These are phyloP conservation scores for Penicillium sclerotiorum DNA, from an alignment of 2,329 filamentous ascomycete genomes.

Conservation along the genomic window DNA sequence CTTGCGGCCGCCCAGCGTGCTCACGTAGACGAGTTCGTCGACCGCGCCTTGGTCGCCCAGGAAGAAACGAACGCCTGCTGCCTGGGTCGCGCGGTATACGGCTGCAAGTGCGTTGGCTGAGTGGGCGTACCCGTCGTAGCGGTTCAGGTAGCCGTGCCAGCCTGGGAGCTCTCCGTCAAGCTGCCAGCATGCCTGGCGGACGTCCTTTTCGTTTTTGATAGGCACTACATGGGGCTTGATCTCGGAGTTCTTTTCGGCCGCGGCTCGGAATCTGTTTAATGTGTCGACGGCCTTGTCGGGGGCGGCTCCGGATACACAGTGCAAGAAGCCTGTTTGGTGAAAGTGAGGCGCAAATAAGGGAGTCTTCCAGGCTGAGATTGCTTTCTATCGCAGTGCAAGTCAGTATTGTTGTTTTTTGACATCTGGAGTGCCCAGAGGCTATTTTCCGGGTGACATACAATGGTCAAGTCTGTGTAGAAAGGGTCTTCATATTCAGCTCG, in stretches of 20 bases:
- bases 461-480: constrained; percentile 58
- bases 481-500: constrained; percentile 61
- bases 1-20: constrained; percentile 16
- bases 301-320: constrained; percentile 53
- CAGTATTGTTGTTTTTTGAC: neutral
- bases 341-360: constrained; percentile 59
- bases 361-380: constrained; percentile 57
- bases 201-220: constrained; percentile 42
- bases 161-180: constrained; percentile 52
- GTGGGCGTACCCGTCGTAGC: constrained; percentile 60
- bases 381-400: constrained; percentile 48
- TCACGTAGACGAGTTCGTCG: constrained; percentile 44
- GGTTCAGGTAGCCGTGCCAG: constrained; percentile 64
- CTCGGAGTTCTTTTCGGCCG: constrained; percentile 34
- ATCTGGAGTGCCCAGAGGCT: neutral
- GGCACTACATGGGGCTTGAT: constrained; percentile 46
- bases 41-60: constrained; percentile 46
- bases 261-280: constrained; percentile 46
- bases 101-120: constrained; percentile 55
- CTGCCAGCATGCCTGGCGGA: constrained; percentile 52
- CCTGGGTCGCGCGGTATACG: constrained; percentile 48
- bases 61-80: constrained; percentile 46
- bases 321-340: constrained; percentile 55
- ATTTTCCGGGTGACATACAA: constrained; percentile 40
- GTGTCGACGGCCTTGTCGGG: constrained; percentile 53